Base-by-base conservation (phyloP, 352 stramenopile species). In the Pythium rhizo-oryzae region DNA sequence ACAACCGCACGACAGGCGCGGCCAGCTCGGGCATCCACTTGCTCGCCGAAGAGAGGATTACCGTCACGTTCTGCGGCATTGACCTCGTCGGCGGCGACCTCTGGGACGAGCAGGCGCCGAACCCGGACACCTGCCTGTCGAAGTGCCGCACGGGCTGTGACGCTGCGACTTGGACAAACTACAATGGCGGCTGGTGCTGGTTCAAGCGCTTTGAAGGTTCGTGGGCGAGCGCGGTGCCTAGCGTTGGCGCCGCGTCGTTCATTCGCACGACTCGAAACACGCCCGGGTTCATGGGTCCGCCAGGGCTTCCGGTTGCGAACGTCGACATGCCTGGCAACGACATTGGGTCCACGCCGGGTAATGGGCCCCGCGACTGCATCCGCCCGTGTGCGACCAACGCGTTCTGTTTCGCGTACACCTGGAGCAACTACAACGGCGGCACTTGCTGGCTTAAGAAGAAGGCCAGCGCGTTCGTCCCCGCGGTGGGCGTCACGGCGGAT, bases 361-460 rank as follows among this genome's bases (percentile, higher is more conserved):
- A 8, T 1, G 21, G 21, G 19, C 13, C 8, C 5, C 41, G 12
- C 21, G 35, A 61, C n/a, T 61, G 55, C 37, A 35, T 23, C 21
- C 4, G 25, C 8, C n/a, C 21, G n/a, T 61, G 55, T 35, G 12
- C 11, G 18, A 12, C 15, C 11, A 51, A 39, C 37, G 11, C 37
- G 13, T 33, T 8, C 55, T 61, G 55, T 39, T 51, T 39, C 24
- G 37, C 8, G n/a, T 52, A 61, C 55, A 62, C 79, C 0, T 91
- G 82, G 82, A 82, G 47, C 12, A 78, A 76, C 62, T 77, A 77
- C 71, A 84, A 82, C 44, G 69, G 75, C 12, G 82, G 82, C 7
- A 88, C 77, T 8, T 89, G 81, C 60, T 90, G 75, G 70, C 58
- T 90, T 25, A 90, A 91, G 65, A 81, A 68, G 35, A 47, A 51